A percentile compares a stretch with the other conserved stretches of the same genome.
These are phyloP conservation scores for Geopyxis carbonaria DNA, from an alignment of 495 filamentous ascomycete species.

Conservation along the genomic window DNA sequence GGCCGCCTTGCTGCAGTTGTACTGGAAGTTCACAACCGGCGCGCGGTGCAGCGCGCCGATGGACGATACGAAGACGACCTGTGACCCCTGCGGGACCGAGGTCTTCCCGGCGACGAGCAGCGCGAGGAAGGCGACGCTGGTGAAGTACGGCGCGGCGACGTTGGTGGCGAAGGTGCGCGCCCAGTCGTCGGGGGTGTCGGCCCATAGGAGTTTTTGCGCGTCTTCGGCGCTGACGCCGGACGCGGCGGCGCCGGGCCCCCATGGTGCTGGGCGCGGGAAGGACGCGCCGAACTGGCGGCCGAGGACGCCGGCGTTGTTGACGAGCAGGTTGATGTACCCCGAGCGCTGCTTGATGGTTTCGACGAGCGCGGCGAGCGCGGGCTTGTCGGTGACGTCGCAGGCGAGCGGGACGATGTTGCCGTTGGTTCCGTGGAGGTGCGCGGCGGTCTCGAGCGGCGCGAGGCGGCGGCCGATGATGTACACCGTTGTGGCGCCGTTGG, in stretches of 20 bases:
- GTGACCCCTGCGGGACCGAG: conserved; percentile 29
- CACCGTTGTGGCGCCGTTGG: conserved; percentile 44
- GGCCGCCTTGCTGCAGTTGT: conserved; percentile 35
- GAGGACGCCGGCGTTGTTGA: conserved; percentile 42
- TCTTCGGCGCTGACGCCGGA: conserved; percentile 7
- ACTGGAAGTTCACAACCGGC: conserved; percentile 33
- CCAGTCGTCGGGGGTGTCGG: conserved; percentile 13
- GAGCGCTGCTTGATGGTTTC: conserved; percentile 14
- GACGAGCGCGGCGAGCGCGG: conserved; percentile 12
- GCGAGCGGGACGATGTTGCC: conserved; percentile 21
- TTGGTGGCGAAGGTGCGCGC: conserved; percentile 36
- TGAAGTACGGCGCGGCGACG: conserved; percentile 35
- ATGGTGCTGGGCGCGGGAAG: conserved; percentile 5
- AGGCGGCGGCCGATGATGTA: conserved; percentile 47
- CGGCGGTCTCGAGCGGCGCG: conserved; percentile 36
- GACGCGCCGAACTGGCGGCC: conserved; percentile 23
- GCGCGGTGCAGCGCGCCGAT: conserved; percentile 37
- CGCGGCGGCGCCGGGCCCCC: too few species aligned
- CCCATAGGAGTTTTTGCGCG: conserved; percentile 8
- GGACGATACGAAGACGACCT: conserved; percentile 33
- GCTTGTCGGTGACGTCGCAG: conserved; percentile 12
- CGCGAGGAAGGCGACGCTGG: conserved; percentile 36
- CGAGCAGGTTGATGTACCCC: conserved; percentile 36
- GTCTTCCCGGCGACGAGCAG: conserved; percentile 32
- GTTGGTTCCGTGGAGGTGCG: conserved; percentile 18